Evolutionary conservation across 768 basidiomycete species (phyloP).

Genomic region (Suillus occidentalis): DNA sequence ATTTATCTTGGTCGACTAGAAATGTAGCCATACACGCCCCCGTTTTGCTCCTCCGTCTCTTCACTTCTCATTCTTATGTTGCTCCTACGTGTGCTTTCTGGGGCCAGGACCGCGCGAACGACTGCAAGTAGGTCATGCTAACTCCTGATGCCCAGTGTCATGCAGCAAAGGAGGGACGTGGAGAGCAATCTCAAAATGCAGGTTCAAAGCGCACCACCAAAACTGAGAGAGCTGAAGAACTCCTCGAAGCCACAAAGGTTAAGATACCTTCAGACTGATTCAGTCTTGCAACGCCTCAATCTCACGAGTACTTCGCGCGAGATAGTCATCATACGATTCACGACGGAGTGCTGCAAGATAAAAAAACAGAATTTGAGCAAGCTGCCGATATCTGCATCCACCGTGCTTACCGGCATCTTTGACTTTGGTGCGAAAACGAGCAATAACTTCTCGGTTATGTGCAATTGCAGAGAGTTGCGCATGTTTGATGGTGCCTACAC

Average conservation of each 20-base stretch:
- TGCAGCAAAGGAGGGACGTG: neutral
- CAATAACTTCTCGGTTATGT: slow-evolving; percentile 71
- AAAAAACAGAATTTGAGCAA: slow-evolving; percentile 1
- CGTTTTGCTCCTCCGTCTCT: neutral
- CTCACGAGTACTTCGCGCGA: slow-evolving; percentile 56
- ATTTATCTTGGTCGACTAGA: neutral
- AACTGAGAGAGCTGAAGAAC: neutral
- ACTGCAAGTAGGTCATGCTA: neutral
- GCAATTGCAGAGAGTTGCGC: slow-evolving; percentile 71
- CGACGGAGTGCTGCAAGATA: slow-evolving; percentile 56
- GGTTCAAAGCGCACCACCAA: neutral
- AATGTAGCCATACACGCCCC: neutral
- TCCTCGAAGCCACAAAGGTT: neutral
- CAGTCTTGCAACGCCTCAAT: slow-evolving; percentile 70
- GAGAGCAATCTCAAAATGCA: neutral
- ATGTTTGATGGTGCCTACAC: slow-evolving; percentile 82
- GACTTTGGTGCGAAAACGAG: slow-evolving; percentile 57
- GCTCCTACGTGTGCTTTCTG: neutral
- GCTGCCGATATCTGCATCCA: neutral
- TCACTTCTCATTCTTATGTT: neutral
- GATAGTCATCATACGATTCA: slow-evolving; percentile 59
- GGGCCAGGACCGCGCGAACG: neutral
- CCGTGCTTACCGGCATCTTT: slow-evolving; percentile 48
- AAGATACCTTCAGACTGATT: neutral
- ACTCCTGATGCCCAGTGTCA: neutral